Base-by-base conservation (phyloP, 345 rosid genomes). In the Citropsis articulata region DNA sequence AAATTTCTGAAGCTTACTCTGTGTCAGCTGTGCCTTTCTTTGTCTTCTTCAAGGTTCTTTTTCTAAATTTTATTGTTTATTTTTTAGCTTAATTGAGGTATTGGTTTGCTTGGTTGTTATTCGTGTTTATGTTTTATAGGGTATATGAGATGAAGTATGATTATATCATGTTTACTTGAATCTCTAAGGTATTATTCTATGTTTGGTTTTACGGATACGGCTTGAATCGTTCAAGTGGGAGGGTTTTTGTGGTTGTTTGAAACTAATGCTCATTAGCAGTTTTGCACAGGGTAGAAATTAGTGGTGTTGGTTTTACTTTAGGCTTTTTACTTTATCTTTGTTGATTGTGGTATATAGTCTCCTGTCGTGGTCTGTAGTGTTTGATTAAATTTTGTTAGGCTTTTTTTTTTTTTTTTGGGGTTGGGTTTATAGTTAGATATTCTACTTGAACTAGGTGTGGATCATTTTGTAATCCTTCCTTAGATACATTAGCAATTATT, bases 11-110 rank as follows among this genome's bases (percentile, higher is more conserved):
- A 84, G 88, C 90, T 53, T 89, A 87, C 80, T 81, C 98, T 21
- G 97, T 97, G 72, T 85, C 98, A 78, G 94, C 98, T 67, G 94
- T 94, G 63, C 99, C 99, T 9, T 97, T 48, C 72, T 91, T 94
- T 77, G 94, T 88, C 75, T 94, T 97, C 87, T 81, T 97, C 75
- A 94, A 97, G 97, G 99, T 97, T 53, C 18, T 13, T 38, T 75
- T 45, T 36, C 22, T 53, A 53, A n/a, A 33, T 36, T 38, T 48
- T 1, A 67, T 36, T n/a, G 18, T 31, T 48, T 3, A 10, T 56
- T 5, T 25, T 24, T 35, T 35, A 0, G 4, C 24, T n/a, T 33
- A 22, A 27, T 19, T 40, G 9, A 8, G n/a, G 18, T 60, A 2
- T 21, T 63, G 28, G 16, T 40, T 61, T 22, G 55, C 18, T 73